Conservation (phyloP, 495 filamentous ascomycete genomes). For the Aspergillus diversus region DNA sequence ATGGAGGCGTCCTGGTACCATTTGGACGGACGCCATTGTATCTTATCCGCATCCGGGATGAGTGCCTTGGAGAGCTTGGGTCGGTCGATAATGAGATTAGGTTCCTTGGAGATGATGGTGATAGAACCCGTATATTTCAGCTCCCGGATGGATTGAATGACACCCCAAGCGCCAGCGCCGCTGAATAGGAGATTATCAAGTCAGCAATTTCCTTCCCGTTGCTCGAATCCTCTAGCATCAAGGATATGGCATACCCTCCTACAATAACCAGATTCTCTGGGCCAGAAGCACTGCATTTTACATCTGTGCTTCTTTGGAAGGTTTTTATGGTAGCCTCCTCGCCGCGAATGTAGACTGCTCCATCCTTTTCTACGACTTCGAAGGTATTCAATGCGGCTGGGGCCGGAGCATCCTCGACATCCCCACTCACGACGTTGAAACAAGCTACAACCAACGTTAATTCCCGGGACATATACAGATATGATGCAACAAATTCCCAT, state of each 20-base stretch:
- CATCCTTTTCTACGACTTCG: conserved; percentile 76
- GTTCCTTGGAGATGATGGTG: conserved; percentile 83
- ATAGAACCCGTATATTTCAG: conserved; percentile 80
- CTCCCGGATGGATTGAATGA: conserved; percentile 78
- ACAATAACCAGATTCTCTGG: conserved; percentile 80
- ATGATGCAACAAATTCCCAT: background rate
- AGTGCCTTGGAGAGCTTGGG: conserved; percentile 96
- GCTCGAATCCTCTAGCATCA: background rate
- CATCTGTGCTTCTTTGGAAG: conserved; percentile 68
- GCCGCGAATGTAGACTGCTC: conserved; percentile 80
- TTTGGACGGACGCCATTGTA: conserved; percentile 70
- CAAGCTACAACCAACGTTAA: conserved; percentile 61
- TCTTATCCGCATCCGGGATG: conserved; percentile 77
- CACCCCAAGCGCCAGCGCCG: conserved; percentile 79
- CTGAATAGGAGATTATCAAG: conserved; percentile 31
- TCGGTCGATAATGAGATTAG: conserved; percentile 84
- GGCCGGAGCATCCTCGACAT: conserved; percentile 93
- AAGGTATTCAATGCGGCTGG: conserved; percentile 81
- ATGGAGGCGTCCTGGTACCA: conserved; percentile 81
- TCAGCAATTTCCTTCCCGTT: background rate
- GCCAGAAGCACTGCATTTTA: conserved; percentile 68
- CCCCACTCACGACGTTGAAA: conserved; percentile 86
- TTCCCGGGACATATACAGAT: background rate
- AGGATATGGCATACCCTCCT: conserved; percentile 63
- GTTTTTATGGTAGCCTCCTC: conserved; percentile 80